A percentile compares a stretch with the other conserved stretches of the same genome.
phyloP scores from a whole-genome alignment of 2,329 filamentous ascomycete genomes.

The Calonectria multiphialidica region DNA sequence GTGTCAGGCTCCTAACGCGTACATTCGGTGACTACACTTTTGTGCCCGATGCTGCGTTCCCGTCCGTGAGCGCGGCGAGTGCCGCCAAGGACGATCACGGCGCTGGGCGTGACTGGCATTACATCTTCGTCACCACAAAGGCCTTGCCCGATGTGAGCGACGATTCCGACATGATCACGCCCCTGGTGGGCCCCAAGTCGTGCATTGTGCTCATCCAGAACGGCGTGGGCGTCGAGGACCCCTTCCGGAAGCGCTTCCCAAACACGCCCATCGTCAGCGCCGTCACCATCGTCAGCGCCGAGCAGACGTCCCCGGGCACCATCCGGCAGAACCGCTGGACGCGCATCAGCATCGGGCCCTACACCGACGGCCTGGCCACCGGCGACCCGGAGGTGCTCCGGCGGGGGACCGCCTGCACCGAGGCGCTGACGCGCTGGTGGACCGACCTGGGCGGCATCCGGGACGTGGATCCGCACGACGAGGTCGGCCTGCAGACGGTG shows the following conservation, averaged over 20 bases:
- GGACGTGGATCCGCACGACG: slow-evolving; percentile 74
- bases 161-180: slow-evolving; percentile 71
- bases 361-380: slow-evolving; percentile 62
- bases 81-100: slow-evolving; percentile 30
- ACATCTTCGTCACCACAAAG: slow-evolving; percentile 78
- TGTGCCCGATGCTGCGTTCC: slow-evolving; percentile 71
- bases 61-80: slow-evolving; percentile 69
- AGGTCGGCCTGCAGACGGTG: slow-evolving; percentile 76
- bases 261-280: slow-evolving; percentile 72
- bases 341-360: slow-evolving; percentile 76
- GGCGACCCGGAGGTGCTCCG: slow-evolving; percentile 46
- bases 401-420: slow-evolving; percentile 57
- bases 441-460: slow-evolving; percentile 68
- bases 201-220: slow-evolving; percentile 78
- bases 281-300: slow-evolving; percentile 77
- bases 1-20: slow-evolving; percentile 74
- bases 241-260: slow-evolving; percentile 74
- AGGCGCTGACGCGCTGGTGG: slow-evolving; percentile 66
- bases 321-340: slow-evolving; percentile 82
- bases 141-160: slow-evolving; percentile 74
- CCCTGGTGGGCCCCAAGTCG: slow-evolving; percentile 66
- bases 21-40: slow-evolving; percentile 78
- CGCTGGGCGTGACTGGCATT: slow-evolving; percentile 59
- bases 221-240: slow-evolving; percentile 77
- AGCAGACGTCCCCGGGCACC: slow-evolving; percentile 71